A percentile compares a stretch with the other conserved stretches of the same genome.
Evolutionary conservation across 169 alveolate species (phyloP).

Genomic region (Perkinsus olseni): DNA sequence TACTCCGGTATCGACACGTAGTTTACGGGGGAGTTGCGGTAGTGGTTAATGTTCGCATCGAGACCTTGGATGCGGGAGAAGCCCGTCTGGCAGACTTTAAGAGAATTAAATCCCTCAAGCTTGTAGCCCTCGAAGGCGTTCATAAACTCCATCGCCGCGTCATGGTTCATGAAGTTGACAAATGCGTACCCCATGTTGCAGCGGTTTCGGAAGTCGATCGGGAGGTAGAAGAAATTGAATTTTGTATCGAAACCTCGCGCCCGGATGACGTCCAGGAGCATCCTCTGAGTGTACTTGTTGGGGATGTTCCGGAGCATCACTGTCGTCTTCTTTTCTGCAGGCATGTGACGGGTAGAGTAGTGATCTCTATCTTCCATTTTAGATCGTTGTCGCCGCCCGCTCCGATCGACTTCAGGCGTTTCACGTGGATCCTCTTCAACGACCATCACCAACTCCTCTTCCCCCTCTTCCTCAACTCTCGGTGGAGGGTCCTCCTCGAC

Average conservation of each 20-base stretch:
- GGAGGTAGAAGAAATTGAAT: slow-evolving; percentile 50
- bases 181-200: slow-evolving; percentile 60
- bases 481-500: neutral
- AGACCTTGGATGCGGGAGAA: slow-evolving; percentile 11
- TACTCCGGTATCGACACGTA: slow-evolving; percentile 4
- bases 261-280: slow-evolving; percentile 43
- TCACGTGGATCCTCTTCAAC: neutral
- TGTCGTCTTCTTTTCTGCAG: slow-evolving; percentile 47
- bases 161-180: slow-evolving; percentile 34
- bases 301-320: slow-evolving; percentile 67
- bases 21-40: slow-evolving; percentile 15
- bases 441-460: neutral
- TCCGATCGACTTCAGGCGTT: neutral
- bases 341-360: neutral
- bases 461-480: neutral
- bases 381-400: neutral
- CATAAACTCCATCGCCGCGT: neutral
- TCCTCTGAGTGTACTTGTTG: slow-evolving; percentile 46
- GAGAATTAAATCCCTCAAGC: neutral
- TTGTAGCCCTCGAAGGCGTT: neutral
- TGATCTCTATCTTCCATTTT: neutral
- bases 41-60: slow-evolving; percentile 8
- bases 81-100: slow-evolving; percentile 3
- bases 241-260: slow-evolving; percentile 31
- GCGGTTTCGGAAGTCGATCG: slow-evolving; percentile 51